A percentile compares a stretch with the other conserved stretches of the same genome.
Evolutionary conservation across 2,329 filamentous ascomycete genomes (phyloP).

Genomic region (Neonectria magnoliae): DNA sequence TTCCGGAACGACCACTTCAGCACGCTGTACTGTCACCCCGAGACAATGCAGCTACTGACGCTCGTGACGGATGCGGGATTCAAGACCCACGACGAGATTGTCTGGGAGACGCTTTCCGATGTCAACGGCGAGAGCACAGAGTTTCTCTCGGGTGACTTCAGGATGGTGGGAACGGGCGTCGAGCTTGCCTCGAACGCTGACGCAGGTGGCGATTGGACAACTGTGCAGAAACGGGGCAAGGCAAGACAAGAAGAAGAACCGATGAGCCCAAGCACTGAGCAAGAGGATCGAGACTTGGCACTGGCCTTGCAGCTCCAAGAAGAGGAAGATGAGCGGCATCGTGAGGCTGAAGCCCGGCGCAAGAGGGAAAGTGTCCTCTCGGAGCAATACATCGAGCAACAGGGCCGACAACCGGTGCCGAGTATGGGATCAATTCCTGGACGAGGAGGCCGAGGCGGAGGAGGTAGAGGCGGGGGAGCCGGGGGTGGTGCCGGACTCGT

Average conservation of each 20-base stretch:
- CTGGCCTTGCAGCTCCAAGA: slow-evolving; percentile 93
- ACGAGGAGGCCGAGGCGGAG: slow-evolving; percentile 31
- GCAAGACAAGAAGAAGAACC: slow-evolving; percentile 40
- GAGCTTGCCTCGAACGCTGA: slow-evolving; percentile 34
- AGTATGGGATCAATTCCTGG: slow-evolving; percentile 28
- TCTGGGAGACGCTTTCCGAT: slow-evolving; percentile 94
- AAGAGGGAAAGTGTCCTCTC: slow-evolving; percentile 74
- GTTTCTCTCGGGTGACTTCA: slow-evolving; percentile 91
- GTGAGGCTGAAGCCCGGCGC: slow-evolving; percentile 70
- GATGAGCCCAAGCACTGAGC: slow-evolving; percentile 60
- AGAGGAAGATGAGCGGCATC: slow-evolving; percentile 85
- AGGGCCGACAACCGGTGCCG: slow-evolving; percentile 54
- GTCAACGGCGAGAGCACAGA: slow-evolving; percentile 85
- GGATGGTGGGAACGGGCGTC: slow-evolving; percentile 72
- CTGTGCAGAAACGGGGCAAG: slow-evolving; percentile 55
- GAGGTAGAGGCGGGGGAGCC: slow-evolving; percentile 19
- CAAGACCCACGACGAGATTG: slow-evolving; percentile 85
- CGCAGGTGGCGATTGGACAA: slow-evolving; percentile 61
- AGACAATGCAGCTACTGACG: slow-evolving; percentile 78
- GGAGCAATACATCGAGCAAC: slow-evolving; percentile 75
- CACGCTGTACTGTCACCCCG: slow-evolving; percentile 88
- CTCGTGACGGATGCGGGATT: slow-evolving; percentile 95
- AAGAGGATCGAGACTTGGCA: slow-evolving; percentile 88
- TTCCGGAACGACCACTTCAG: slow-evolving; percentile 99
- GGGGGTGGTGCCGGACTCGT: slow-evolving; percentile 30